Base-by-base conservation (phyloP, 192 early-diverging fungal species). In the Chytriomyces hyalinus region DNA sequence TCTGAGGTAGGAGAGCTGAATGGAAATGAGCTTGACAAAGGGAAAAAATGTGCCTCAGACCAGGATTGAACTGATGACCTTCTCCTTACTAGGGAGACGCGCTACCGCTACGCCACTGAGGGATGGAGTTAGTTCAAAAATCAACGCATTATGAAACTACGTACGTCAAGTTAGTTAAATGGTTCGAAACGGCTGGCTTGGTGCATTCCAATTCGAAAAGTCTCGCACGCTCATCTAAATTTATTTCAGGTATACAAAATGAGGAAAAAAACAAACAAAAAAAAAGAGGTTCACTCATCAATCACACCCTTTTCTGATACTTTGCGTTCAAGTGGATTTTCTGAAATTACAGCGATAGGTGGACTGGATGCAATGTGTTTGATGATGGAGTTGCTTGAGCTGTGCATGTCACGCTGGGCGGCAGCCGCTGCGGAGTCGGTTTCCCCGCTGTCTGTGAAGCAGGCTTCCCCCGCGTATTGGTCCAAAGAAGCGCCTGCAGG, bases 311-410 rank as follows among this genome's bases (percentile, higher is more conserved):
- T 57, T n/a, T n/a, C 53, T n/a, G 53, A 57, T 20, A 13, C 53
- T n/a, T 20, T 57, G 53, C 53, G 53, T 57, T 57, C 53, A 57
- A 57, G 53, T n/a, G 53, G 53, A 57, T 20, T n/a, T 57, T 57
- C 53, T 20, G 53, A 57, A 57, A 57, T 20, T 0, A 57, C 13
- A 57, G 53, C 20, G 4, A 57, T 20, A 2, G 53, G 20, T 5
- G 53, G 53, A 57, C 20, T 57, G 5, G 20, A n/a, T 57, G 3
- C 53, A n/a, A 20, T 2, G 4, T 36, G 20, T 57, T 57, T 57
- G 0, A 57, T 57, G 53, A 57, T 57, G 53, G 53, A 20, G 53
- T 20, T n/a, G 53, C 53, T 13, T 20, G 53, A 57, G 53, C 1
- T 57, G 53, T 0, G 20, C 2, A 20, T 3, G 5, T n/a, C 53